Conservation (phyloP, 2,329 filamentous ascomycete genomes). For the Fonsecaea nubica region DNA sequence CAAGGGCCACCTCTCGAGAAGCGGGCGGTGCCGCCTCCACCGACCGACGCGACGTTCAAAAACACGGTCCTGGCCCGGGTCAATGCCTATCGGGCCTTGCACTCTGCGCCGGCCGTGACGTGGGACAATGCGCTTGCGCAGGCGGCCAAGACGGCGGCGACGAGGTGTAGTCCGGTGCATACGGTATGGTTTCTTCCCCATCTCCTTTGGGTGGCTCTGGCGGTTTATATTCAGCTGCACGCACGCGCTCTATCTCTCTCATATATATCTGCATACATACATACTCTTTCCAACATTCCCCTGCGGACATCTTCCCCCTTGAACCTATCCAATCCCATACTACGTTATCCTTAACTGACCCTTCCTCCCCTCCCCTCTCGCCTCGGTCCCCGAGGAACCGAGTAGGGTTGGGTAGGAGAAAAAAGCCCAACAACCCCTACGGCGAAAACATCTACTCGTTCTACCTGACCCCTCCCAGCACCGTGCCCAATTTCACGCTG, state of each 20-base stretch:
- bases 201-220: no score
- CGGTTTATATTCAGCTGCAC: no score
- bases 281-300: no score
- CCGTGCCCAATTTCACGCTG: not conserved
- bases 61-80: not conserved
- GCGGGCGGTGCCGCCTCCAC: not conserved
- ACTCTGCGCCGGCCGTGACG: not conserved
- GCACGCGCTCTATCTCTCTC: no score
- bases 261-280: no score
- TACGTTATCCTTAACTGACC: no score
- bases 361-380: no score
- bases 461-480: not conserved
- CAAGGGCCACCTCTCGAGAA: not conserved
- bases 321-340: not conserved
- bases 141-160: not conserved
- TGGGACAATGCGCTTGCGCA: not conserved
- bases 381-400: no score
- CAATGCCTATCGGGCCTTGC: not conserved
- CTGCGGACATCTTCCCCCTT: not conserved
- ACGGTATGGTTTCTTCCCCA: not conserved
- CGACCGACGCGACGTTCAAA: not conserved
- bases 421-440: not conserved
- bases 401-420: no score
- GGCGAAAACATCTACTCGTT: not conserved
- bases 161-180: not conserved